These are phyloP conservation scores for Aspergillus sp. DNA, from an alignment of 2,329 filamentous ascomycete genomes.

Conservation along the genomic window DNA sequence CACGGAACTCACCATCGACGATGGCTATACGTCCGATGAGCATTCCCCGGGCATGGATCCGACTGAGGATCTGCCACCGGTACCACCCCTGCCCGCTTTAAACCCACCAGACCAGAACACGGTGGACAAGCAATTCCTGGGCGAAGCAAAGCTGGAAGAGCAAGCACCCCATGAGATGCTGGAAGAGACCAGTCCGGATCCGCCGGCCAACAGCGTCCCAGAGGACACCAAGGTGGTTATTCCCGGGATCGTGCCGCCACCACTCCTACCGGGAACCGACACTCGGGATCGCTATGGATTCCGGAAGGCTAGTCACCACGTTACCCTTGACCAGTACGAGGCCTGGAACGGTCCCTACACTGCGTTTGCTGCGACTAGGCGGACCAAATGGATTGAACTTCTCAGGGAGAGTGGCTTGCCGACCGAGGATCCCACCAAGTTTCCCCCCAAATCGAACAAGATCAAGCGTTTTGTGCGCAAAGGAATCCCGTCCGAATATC, in stretches of 20 bases:
- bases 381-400: conserved; percentile 77
- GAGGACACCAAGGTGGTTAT: conserved; percentile 29
- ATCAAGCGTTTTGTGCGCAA: conserved; percentile 89
- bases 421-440: conserved; percentile 69
- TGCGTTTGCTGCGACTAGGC: conserved; percentile 70
- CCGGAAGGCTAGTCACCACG: conserved; percentile 79
- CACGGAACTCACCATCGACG: conserved; percentile 27
- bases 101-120: conserved; percentile 8
- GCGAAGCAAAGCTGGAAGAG: conserved; percentile 8
- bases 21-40: conserved; percentile 22
- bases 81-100: conserved; percentile 16
- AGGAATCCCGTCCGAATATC: conserved; percentile 89
- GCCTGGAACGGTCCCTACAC: conserved; percentile 75
- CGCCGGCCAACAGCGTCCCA: not conserved
- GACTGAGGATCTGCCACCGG: conserved; percentile 21
- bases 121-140: conserved; percentile 16
- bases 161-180: conserved; percentile 1
- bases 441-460: conserved; percentile 77
- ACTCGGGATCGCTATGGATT: conserved; percentile 85
- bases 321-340: conserved; percentile 76
- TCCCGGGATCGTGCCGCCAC: conserved; percentile 40
- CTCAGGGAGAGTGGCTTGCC: conserved; percentile 74
- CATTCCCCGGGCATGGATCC: conserved; percentile 20
- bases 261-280: conserved; percentile 30
- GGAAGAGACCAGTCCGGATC: conserved; percentile 3